Base-by-base conservation (phyloP, 163 green algal species). In the Scenedesmus sp. region DNA sequence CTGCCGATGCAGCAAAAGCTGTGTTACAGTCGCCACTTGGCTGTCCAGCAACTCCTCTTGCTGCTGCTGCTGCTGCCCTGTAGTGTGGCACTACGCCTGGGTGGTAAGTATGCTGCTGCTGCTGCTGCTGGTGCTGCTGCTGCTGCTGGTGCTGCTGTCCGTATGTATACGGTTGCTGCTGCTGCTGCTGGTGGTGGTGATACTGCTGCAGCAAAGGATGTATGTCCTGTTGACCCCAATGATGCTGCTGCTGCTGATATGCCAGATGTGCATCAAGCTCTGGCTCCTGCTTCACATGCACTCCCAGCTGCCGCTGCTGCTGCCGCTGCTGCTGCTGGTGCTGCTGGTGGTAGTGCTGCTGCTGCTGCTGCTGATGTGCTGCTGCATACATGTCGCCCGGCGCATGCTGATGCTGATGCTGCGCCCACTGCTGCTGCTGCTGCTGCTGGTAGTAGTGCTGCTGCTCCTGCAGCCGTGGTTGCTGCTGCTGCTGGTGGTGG, bases 301-400 rank as follows among this genome's bases (percentile, higher is more conserved):
- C 33, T 4, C 44, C 81, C 46, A 73, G 81, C 26, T 70, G 44
- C 26, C 44, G 7, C 81, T 44, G 30, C 9, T 86, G 78, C 78
- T 83, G 78, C 33, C 46, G 79, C 78, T 51, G 78, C 18, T 61
- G 78, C 6, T 87, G 81, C 46, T 87, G 81, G 46, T 68, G 43
- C 20, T 35, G 7, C 7, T 87, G 81, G 40, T 70, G 43, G 46
- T 86, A 35, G 6, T 70, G 16, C 3, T 87, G 46, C 30, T 46
- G 46, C 22, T 72, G 49, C n/a, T 73, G n/a, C 16, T 76, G 81
- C 24, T 76, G 81, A 2, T 72, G 81, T 40, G 68, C 68, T 42
- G n/a, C n/a, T 76, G 35, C 46, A 35, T 86, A 15, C 33, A 49
- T 33, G 1, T 78, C 1, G 10, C 18, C 43, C 70, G 70, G 84